These are phyloP conservation scores for Didymella glomerata DNA, from an alignment of 2,329 filamentous ascomycete species.

Conservation along the genomic window DNA sequence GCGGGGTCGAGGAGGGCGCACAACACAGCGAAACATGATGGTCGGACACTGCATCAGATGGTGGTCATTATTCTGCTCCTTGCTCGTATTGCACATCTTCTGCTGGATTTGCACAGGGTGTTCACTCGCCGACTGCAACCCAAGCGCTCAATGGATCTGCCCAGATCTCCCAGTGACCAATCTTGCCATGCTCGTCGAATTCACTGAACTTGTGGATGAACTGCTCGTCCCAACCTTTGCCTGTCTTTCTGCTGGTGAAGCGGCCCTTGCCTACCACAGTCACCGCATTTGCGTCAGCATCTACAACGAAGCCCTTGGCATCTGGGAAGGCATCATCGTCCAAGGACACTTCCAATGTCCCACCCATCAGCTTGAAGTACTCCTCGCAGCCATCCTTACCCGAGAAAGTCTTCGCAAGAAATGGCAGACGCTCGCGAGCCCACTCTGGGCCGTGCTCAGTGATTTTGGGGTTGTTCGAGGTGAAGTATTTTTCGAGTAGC, in stretches of 20 bases:
- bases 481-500: slow-evolving; percentile 43
- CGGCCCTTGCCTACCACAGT: slow-evolving; percentile 47
- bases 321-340: slow-evolving; percentile 45
- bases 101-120: background rate
- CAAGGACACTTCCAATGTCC: slow-evolving; percentile 48
- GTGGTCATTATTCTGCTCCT: background rate
- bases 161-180: slow-evolving; percentile 57
- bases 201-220: slow-evolving; percentile 54
- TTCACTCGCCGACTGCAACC: slow-evolving; percentile 47
- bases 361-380: slow-evolving; percentile 51
- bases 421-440: slow-evolving; percentile 50
- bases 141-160: slow-evolving; percentile 56
- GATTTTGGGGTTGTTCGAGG: slow-evolving; percentile 43
- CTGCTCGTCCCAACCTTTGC: slow-evolving; percentile 52
- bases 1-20: slow-evolving; percentile 12
- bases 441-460: slow-evolving; percentile 55
- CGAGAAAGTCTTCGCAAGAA: slow-evolving; percentile 51
- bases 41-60: background rate
- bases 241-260: slow-evolving; percentile 52
- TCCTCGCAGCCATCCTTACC: slow-evolving; percentile 47
- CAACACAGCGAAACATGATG: background rate
- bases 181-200: slow-evolving; percentile 51
- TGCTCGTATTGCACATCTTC: background rate
- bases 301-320: slow-evolving; percentile 47
- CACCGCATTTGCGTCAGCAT: slow-evolving; percentile 48